Percentiles rank a stretch among this genome's conserved stretches.
phyloP scores from a whole-genome alignment of 257 asterid species.

The Solanum habrochaites region DNA sequence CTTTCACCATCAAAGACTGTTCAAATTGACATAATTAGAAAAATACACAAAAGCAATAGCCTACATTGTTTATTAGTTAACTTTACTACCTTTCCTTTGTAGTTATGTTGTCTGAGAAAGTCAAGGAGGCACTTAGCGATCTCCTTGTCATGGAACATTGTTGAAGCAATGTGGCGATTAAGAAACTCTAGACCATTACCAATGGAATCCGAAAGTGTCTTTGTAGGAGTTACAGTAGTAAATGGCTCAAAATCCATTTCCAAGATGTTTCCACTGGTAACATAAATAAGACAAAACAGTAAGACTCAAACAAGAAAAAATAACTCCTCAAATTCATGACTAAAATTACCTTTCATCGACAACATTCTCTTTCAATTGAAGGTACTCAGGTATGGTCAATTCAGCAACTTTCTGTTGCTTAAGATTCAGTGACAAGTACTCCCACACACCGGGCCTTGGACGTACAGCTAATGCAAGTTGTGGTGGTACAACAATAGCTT shows the following conservation, averaged over 20 bases:
- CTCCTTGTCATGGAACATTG: constrained; percentile 13
- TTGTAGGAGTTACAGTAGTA: constrained; percentile 7
- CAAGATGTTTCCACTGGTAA: constrained; percentile 1
- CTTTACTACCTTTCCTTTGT: constrained; percentile 14
- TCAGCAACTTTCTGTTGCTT: constrained; percentile 1
- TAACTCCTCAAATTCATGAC: neutral
- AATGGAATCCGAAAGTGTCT: constrained; percentile 13
- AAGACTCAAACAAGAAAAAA: neutral
- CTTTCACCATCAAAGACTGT: constrained; percentile 15
- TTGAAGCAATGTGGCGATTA: constrained; percentile 19
- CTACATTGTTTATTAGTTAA: neutral
- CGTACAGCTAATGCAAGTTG: constrained; percentile 23
- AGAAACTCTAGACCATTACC: constrained; percentile 27
- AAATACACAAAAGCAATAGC: neutral
- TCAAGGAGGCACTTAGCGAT: constrained; percentile 11
- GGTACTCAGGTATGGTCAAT: constrained; percentile 12
- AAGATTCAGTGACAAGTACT: constrained; percentile 16
- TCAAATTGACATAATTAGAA: neutral
- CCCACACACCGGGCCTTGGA: constrained; percentile 34
- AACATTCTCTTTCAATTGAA: constrained; percentile 16
- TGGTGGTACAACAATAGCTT: constrained; percentile 21
- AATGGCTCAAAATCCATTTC: constrained; percentile 32
- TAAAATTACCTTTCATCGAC: constrained; percentile 12
- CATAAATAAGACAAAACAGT: neutral
- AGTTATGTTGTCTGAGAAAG: constrained; percentile 16